A percentile compares a stretch with the other conserved stretches of the same genome.
Conservation (phyloP, 306 rosid species). For the Corylus heterophylla region DNA sequence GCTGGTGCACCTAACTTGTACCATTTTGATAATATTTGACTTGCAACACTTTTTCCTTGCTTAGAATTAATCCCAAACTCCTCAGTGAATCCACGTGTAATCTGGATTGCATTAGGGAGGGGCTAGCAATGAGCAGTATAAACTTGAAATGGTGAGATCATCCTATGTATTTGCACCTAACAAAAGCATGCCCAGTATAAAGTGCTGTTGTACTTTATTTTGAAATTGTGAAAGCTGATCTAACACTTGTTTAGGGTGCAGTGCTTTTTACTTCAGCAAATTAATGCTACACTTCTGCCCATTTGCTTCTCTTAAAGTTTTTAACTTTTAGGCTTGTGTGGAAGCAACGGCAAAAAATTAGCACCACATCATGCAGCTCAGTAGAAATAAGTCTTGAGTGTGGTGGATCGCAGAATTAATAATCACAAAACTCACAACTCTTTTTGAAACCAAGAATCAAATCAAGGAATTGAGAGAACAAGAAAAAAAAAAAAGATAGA, state of each 20-base stretch:
- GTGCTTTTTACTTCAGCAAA: slow-evolving; percentile 30
- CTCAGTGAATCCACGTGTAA: too few relatives aligned
- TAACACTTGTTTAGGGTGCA: slow-evolving; percentile 14
- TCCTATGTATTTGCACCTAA: neutral
- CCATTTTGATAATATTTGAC: too few relatives aligned
- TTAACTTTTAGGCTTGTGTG: slow-evolving; percentile 36
- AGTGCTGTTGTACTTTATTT: slow-evolving; percentile 8
- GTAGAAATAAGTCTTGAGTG: too few relatives aligned
- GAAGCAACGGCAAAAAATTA: slow-evolving; percentile 17
- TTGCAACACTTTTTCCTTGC: too few relatives aligned
- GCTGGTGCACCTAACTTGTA: too few relatives aligned
- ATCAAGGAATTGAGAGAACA: too few relatives aligned
- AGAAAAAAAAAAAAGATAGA: too few relatives aligned
- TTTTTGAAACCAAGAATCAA: too few relatives aligned
- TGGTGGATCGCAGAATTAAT: too few relatives aligned
- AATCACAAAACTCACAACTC: too few relatives aligned
- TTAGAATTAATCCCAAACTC: too few relatives aligned
- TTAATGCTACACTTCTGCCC: slow-evolving; percentile 38
- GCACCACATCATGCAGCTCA: too few relatives aligned
- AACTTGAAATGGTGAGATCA: slow-evolving; percentile 4
- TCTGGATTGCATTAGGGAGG: neutral
- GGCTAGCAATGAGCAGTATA: slow-evolving; percentile 4
- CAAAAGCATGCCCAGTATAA: slow-evolving; percentile 24
- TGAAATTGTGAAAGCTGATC: slow-evolving; percentile 25
- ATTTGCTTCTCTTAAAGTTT: slow-evolving; percentile 34